Evolutionary conservation across 192 early-diverging fungal species (phyloP), one percentile per base, ranked within the genome.

Genomic region (Tieghemiomyces parasiticus): DNA sequence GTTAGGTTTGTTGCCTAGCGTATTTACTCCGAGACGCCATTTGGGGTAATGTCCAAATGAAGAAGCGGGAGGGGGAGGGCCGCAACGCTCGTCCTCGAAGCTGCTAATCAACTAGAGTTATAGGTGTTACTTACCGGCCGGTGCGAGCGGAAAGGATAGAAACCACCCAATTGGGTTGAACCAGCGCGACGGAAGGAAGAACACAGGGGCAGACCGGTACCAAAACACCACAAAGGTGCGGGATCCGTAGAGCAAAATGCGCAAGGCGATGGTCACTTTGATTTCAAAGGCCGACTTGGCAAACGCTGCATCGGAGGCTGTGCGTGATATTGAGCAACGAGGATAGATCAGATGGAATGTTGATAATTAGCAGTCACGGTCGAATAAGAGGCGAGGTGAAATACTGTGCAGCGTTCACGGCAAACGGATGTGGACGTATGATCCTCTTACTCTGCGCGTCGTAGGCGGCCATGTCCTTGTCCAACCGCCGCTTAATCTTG

Each of bases 401-500:
- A n/a, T n/a, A n/a, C n/a, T n/a, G n/a, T n/a, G n/a, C n/a, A n/a
- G n/a, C n/a, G n/a, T n/a, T n/a, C n/a, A n/a, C n/a, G n/a, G n/a
- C n/a, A n/a, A n/a, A n/a, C n/a, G n/a, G n/a, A n/a, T n/a, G n/a
- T n/a, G n/a, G n/a, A n/a, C n/a, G n/a, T n/a, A n/a, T n/a, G n/a
- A n/a, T n/a, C n/a, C n/a, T n/a, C 74, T 67, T 76, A 85, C 81
- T 72, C 47, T 77, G 53, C 31, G 71, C 75, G 51, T 91, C 87
- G 46, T 84, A 80, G 52, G 82, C 80, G n/a, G 78, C 76, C 14
- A 84, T 76, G 45, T 73, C 65, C 31, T 80, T 78, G 65, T 93
- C 91, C 58, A 89, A 74, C 61, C 80, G 78, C 63, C 91, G 79
- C 42, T 86, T 79, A 64, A 90, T 63, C 72, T 89, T 90, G 44